Evolutionary conservation across 768 basidiomycete species (phyloP).

Genomic region (Mycena alexandri): DNA sequence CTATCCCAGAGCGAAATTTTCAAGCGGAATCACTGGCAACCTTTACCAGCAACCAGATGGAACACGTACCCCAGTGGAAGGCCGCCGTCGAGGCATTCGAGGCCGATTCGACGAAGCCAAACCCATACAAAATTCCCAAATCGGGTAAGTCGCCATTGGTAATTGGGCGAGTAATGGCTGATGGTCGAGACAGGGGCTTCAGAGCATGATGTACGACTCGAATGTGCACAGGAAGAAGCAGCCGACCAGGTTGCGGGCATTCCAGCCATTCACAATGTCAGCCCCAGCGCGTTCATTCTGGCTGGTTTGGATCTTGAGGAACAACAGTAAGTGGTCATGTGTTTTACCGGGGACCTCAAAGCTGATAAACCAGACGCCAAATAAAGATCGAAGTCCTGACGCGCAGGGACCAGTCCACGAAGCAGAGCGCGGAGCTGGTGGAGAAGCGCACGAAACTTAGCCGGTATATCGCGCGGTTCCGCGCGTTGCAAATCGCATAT

Average conservation of each 20-base stretch:
- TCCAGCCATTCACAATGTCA: conserved; percentile 34
- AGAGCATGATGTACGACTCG: conserved; percentile 25
- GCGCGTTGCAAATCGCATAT: conserved; percentile 9
- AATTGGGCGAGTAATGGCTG: too few species aligned
- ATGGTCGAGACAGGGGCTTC: conserved; percentile 21
- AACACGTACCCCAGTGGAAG: conserved; percentile 1
- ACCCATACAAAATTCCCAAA: conserved; percentile 10
- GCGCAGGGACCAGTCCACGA: conserved; percentile 10
- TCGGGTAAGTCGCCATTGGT: not conserved
- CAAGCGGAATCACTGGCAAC: conserved; percentile 11
- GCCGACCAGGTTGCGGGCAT: not conserved
- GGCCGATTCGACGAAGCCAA: not conserved
- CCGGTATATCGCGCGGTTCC: conserved; percentile 14
- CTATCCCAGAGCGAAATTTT: not conserved
- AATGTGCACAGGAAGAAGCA: conserved; percentile 36
- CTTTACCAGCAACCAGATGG: conserved; percentile 1
- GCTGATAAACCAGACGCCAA: not conserved
- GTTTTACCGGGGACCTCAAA: too few species aligned
- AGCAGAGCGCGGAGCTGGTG: not conserved
- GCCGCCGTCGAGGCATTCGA: conserved; percentile 25
- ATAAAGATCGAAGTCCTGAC: not conserved
- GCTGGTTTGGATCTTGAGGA: conserved; percentile 40
- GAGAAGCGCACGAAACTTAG: conserved; percentile 18
- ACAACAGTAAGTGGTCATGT: conserved; percentile 40
- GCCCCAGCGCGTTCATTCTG: conserved; percentile 33